phyloP scores from a whole-genome alignment of 257 asterid genomes.

The Fraxinus quadrangulata region DNA sequence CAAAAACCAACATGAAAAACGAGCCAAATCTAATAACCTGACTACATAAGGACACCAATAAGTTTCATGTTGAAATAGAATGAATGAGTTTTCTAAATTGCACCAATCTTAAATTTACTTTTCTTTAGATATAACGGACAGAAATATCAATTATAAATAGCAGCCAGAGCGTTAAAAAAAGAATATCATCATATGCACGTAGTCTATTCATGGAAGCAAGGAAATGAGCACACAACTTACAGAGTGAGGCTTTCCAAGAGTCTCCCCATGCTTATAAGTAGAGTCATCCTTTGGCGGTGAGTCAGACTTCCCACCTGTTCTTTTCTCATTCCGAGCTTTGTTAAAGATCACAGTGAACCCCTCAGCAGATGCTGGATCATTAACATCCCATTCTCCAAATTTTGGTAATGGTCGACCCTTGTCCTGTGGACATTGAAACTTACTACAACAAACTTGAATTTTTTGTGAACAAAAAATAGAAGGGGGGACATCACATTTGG shows the following conservation, averaged over 20 bases:
- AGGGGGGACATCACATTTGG: not conserved
- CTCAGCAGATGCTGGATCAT: conserved; percentile 69
- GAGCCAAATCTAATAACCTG: not conserved
- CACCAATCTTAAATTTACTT: not conserved
- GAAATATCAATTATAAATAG: not conserved
- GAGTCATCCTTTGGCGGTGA: conserved; percentile 55
- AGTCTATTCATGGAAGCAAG: not conserved
- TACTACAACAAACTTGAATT: not conserved
- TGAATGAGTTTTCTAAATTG: not conserved
- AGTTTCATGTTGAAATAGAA: not conserved
- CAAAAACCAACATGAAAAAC: not conserved
- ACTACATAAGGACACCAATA: not conserved
- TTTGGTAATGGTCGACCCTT: conserved; percentile 62
- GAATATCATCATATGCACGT: not conserved
- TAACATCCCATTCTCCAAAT: conserved; percentile 79
- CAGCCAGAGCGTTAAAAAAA: not conserved
- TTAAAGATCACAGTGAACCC: conserved; percentile 71
- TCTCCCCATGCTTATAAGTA: conserved; percentile 44
- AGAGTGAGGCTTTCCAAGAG: conserved; percentile 68
- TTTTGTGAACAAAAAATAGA: not conserved
- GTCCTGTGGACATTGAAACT: conserved; percentile 34
- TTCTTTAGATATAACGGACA: not conserved
- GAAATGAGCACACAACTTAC: conserved; percentile 42
- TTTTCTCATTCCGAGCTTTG: conserved; percentile 65
- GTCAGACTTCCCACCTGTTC: conserved; percentile 57